These are phyloP conservation scores for Botrytis galanthina DNA, from an alignment of 2,329 filamentous ascomycete genomes.

Conservation along the genomic window DNA sequence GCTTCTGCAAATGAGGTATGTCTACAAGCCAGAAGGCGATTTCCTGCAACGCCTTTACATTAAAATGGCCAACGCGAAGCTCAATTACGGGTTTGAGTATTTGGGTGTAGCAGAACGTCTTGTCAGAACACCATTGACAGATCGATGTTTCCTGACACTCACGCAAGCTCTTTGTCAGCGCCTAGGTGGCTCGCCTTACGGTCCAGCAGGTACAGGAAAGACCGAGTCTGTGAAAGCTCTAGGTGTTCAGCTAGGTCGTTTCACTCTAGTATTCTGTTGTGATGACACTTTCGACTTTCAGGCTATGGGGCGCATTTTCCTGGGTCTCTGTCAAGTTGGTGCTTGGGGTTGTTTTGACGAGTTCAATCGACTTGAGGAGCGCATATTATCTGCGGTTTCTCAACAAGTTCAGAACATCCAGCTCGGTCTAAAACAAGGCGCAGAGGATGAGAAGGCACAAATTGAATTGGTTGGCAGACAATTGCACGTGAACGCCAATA, in stretches of 20 bases:
- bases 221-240: slow-evolving; percentile 98
- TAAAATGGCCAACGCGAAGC: slow-evolving; percentile 93
- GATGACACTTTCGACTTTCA: slow-evolving; percentile 99
- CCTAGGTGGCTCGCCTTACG: slow-evolving; percentile 94
- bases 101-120: slow-evolving; percentile 94
- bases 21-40: slow-evolving; percentile 80
- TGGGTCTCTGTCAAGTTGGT: slow-evolving; percentile 97
- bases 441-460: slow-evolving; percentile 76
- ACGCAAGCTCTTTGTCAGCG: slow-evolving; percentile 94
- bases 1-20: slow-evolving; percentile 96
- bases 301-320: slow-evolving; percentile 98
- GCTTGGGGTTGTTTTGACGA: slow-evolving; percentile 99
- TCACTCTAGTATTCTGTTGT: slow-evolving; percentile 98
- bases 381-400: slow-evolving; percentile 95
- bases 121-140: slow-evolving; percentile 92
- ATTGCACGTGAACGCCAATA: slow-evolving; percentile 84
- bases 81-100: slow-evolving; percentile 98
- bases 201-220: slow-evolving; percentile 96
- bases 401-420: slow-evolving; percentile 99
- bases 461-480: slow-evolving; percentile 94
- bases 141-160: slow-evolving; percentile 96
- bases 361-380: slow-evolving; percentile 98
- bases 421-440: slow-evolving; percentile 83
- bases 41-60: slow-evolving; percentile 79
- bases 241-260: slow-evolving; percentile 92